A percentile compares a stretch with the other conserved stretches of the same genome.
Evolutionary conservation across 2,329 filamentous ascomycete genomes (phyloP).

Genomic region (Diplocarpon mali): DNA sequence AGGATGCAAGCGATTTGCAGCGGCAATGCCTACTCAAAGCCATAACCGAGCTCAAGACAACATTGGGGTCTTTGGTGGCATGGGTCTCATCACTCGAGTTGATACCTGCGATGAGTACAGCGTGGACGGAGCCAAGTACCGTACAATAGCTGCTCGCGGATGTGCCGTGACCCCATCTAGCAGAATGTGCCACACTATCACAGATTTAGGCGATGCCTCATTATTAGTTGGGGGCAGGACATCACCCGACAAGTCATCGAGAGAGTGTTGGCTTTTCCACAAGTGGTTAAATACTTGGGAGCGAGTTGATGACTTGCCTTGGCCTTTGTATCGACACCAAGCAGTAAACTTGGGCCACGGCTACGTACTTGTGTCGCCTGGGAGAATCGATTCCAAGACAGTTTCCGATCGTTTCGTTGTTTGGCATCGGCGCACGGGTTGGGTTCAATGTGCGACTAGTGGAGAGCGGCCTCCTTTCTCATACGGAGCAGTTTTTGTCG

Average conservation of each 20-base stretch:
- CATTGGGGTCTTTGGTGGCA: constrained; percentile 26
- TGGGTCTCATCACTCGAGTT: constrained; percentile 31
- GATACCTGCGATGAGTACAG: constrained; percentile 38
- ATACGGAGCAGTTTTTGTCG: constrained; percentile 19
- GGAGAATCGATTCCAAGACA: constrained; percentile 22
- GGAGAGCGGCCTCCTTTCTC: constrained; percentile 8
- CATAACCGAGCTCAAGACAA: constrained; percentile 27
- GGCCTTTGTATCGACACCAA: constrained; percentile 66
- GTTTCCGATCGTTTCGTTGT: constrained; percentile 17
- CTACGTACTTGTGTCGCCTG: constrained; percentile 32
- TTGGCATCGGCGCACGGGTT: constrained; percentile 24
- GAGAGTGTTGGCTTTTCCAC: constrained; percentile 66
- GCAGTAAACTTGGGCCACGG: constrained; percentile 41
- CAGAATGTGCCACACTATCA: constrained; percentile 69
- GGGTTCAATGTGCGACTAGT: constrained; percentile 18
- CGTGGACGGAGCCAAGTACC: neutral
- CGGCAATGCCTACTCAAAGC: constrained; percentile 34
- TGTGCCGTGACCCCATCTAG: constrained; percentile 30
- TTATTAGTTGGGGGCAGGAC: constrained; percentile 67
- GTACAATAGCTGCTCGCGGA: neutral
- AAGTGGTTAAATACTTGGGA: constrained; percentile 47
- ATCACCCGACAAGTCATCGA: constrained; percentile 59
- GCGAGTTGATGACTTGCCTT: constrained; percentile 51
- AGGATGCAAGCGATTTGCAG: constrained; percentile 49
- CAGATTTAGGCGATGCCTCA: constrained; percentile 45